Conservation (phyloP, 2,329 filamentous ascomycete species). For the Chaetothyriales sp. region DNA sequence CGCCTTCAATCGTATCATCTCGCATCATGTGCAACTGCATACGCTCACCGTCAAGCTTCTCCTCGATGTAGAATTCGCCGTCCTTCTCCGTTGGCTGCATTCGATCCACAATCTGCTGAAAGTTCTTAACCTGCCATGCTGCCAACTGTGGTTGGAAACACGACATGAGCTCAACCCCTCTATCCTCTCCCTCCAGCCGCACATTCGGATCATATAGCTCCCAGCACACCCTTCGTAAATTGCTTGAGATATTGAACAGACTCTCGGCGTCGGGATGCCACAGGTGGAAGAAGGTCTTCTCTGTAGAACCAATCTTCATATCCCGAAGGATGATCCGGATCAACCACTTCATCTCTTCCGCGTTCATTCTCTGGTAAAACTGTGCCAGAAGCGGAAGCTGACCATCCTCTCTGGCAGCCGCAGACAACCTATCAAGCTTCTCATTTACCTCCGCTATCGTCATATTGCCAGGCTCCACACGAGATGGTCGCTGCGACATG, state of each 20-base stretch:
- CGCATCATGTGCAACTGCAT: constrained; percentile 91
- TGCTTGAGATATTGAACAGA: constrained; percentile 82
- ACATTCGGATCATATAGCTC: constrained; percentile 64
- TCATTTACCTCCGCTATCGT: constrained; percentile 81
- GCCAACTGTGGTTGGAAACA: constrained; percentile 95
- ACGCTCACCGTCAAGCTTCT: constrained; percentile 90
- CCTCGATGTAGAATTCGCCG: constrained; percentile 84
- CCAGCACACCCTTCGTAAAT: constrained; percentile 83
- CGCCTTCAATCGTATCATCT: constrained; percentile 54
- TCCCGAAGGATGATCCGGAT: constrained; percentile 82
- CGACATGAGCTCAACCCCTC: constrained; percentile 70
- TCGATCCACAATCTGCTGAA: constrained; percentile 63
- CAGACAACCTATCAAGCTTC: constrained; percentile 63
- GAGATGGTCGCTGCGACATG: constrained; percentile 68
- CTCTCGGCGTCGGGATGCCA: constrained; percentile 69
- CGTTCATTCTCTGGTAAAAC: constrained; percentile 84
- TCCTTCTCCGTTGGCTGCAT: constrained; percentile 48
- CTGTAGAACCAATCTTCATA: constrained; percentile 63
- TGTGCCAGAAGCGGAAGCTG: constrained; percentile 67
- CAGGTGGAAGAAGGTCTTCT: constrained; percentile 72
- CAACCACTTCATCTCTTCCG: constrained; percentile 86
- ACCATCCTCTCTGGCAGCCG: constrained; percentile 64
- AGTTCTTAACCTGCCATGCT: constrained; percentile 73
- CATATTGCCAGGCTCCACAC: constrained; percentile 60
- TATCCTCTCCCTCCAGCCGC: constrained; percentile 60